Base-by-base conservation (phyloP, 192 early-diverging fungal species). In the Spizellomyces punctatus region DNA sequence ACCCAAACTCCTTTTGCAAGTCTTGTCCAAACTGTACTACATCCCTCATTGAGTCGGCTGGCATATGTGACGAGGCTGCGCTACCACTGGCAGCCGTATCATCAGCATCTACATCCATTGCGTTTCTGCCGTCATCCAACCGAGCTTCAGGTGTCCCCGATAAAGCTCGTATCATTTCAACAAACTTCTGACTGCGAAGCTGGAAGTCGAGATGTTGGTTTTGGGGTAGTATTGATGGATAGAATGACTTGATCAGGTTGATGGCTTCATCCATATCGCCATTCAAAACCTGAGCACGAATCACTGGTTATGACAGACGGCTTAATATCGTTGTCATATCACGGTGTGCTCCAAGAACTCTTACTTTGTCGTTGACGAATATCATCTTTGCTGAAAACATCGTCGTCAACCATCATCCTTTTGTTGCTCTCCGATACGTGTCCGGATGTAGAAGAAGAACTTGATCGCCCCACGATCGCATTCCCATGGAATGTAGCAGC, bases 191-290 rank as follows among this genome's bases (percentile, higher is more conserved):
- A 73, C 95, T 95, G 21, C 88, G 81, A 44, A 98, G 85, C 61
- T 86, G 86, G 63, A 97, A 94, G 55, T 85, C 77, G 54, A 97
- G 76, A 45, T 85, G 76, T 46, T 82, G 84, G 64, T 94, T 85
- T 12, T 81, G 72, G 7, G 69, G 36, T 10, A 95, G 78, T 19
- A 97, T 78, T 0, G 58, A 69, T 0, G 96, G 93, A 67, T 91
- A 96, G 46, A 85, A 78, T 10, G 78, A 62, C 49, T 93, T 83
- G 46, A 89, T 77, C 46, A 91, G 58, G n/a, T 75, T 70, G 27
- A 95, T 83, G 5, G 95, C 95, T 6, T 67, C 36, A 63, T 91
- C 89, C 45, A 97, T 92, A 19, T 93, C 82, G 19, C 96, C 96
- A 0, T 76, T 66, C 54, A 90, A 41, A 6, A 99, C 85, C 48